These are phyloP conservation scores for Aspergillus sp. DNA, from an alignment of 2,329 filamentous ascomycete species.

Conservation along the genomic window DNA sequence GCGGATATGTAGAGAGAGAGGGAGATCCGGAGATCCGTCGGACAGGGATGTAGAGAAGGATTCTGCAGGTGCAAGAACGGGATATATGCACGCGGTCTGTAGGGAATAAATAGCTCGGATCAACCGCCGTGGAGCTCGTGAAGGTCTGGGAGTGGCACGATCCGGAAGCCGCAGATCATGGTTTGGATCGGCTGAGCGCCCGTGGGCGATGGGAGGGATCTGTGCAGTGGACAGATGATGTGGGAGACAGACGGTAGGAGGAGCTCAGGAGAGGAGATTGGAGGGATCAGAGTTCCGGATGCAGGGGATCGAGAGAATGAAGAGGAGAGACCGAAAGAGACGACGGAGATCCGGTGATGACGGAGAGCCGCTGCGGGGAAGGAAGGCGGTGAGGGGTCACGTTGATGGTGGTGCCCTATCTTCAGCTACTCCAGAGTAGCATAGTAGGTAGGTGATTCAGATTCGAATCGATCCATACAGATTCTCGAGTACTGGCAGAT, in stretches of 20 bases:
- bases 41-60: background rate
- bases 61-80: background rate
- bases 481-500: no score
- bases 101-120: conserved; percentile 9
- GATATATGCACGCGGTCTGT: background rate
- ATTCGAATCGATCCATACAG: no score
- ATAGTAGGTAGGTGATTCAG: no score
- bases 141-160: conserved; percentile 23
- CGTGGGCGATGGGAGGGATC: background rate
- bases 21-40: background rate
- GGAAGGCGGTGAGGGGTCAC: conserved; percentile 9
- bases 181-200: conserved; percentile 12
- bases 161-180: conserved; percentile 23
- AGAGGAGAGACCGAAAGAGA: background rate
- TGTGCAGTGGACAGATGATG: background rate
- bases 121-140: conserved; percentile 30
- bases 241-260: background rate
- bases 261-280: background rate
- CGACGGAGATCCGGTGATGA: background rate
- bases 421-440: no score
- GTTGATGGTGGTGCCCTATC: background rate
- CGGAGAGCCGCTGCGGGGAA: no score
- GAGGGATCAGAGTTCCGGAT: no score
- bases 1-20: background rate
- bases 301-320: background rate